Percentiles rank a stretch among this genome's conserved stretches.
Evolutionary conservation across 2,329 filamentous ascomycete species (phyloP).

Genomic region (Aureobasidium sp.): DNA sequence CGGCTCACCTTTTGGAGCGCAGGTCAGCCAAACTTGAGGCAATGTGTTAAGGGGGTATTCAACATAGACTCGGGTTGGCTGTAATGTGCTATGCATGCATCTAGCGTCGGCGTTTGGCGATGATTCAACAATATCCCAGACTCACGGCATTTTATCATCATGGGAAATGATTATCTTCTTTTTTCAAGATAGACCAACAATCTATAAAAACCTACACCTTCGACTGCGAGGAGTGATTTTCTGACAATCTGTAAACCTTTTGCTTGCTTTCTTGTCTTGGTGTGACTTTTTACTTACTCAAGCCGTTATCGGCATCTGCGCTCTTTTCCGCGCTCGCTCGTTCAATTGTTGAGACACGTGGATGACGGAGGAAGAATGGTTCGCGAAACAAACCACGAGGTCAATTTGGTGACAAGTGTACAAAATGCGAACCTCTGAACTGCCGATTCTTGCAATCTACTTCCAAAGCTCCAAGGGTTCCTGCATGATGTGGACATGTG

Average conservation of each 20-base stretch:
- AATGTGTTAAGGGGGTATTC: constrained; percentile 21
- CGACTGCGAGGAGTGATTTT: neutral
- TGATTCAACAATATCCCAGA: constrained; percentile 23
- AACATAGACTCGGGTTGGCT: constrained; percentile 22
- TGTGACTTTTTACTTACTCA: neutral
- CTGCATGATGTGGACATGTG: neutral
- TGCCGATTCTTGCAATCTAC: neutral
- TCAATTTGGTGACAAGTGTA: neutral
- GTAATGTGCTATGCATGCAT: constrained; percentile 20
- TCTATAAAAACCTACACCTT: constrained; percentile 3
- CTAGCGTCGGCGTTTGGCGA: constrained; percentile 23
- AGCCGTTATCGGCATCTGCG: neutral
- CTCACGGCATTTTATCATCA: constrained; percentile 15
- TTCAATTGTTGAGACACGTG: constrained; percentile 8
- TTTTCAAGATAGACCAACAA: constrained; percentile 15
- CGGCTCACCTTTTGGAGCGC: constrained; percentile 10
- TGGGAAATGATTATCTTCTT: constrained; percentile 15
- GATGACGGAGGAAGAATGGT: neutral
- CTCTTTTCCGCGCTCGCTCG: neutral
- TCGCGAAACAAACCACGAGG: neutral
- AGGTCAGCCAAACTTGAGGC: constrained; percentile 18
- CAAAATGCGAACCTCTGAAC: too few species aligned
- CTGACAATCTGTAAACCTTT: neutral
- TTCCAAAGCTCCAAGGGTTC: neutral
- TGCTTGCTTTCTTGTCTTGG: neutral